Percentiles rank a stretch among this genome's conserved stretches.
Evolutionary conservation across 2,329 filamentous ascomycete species (phyloP).

Genomic region (Aspergillus spinulosporus): DNA sequence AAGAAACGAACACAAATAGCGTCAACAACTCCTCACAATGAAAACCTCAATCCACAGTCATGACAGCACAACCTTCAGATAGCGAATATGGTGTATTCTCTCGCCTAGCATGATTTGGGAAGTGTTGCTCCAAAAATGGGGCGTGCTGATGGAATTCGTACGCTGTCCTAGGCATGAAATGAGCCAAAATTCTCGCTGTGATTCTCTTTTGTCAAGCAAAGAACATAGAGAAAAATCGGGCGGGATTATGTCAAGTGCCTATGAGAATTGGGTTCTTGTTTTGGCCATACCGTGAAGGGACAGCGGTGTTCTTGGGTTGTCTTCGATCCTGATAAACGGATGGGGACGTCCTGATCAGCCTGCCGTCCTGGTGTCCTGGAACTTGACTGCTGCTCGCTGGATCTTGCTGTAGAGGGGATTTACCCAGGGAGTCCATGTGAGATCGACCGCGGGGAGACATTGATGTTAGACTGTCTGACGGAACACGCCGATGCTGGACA

Average conservation of each 20-base stretch:
- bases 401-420: constrained; percentile 20
- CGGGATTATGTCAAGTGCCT: neutral
- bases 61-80: constrained; percentile 24
- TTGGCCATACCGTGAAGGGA: constrained; percentile 28
- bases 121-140: constrained; percentile 23
- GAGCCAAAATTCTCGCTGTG: neutral
- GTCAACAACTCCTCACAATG: neutral
- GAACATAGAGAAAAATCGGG: neutral
- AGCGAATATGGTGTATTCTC: constrained; percentile 24
- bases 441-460: constrained; percentile 17
- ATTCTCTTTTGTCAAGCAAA: neutral
- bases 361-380: constrained; percentile 10
- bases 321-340: constrained; percentile 21
- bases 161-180: constrained; percentile 18
- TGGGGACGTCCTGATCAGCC: constrained; percentile 10
- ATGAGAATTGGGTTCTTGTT: neutral
- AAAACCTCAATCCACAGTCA: constrained; percentile 32
- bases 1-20: neutral
- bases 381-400: constrained; percentile 10
- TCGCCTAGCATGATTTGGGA: constrained; percentile 27
- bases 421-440: constrained; percentile 16
- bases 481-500: constrained; percentile 19
- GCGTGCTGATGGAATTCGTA: constrained; percentile 18
- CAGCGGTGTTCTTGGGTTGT: constrained; percentile 14
- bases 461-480: constrained; percentile 17